Evolutionary conservation across 371 early-diverging fungal species (phyloP).

Genomic region (Saksenaea vasiformis): DNA sequence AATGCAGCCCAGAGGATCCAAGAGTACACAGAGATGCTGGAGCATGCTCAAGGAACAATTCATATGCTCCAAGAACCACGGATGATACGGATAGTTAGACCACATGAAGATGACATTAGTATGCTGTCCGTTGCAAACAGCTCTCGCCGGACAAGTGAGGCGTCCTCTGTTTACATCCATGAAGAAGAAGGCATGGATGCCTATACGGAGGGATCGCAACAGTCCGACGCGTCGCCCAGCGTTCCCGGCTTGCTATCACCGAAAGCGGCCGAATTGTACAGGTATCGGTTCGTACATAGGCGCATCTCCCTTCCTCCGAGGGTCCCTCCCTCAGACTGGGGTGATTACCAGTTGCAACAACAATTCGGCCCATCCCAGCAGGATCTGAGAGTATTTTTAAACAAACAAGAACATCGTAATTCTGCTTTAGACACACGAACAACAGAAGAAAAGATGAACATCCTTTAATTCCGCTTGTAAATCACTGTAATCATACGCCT

Average conservation of each 20-base stretch:
- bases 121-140: neutral
- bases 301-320: neutral
- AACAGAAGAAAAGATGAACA: neutral
- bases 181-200: conserved; percentile 13
- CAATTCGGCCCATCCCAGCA: neutral
- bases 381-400: neutral
- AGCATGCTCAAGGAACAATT: conserved; percentile 44
- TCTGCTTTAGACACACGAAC: neutral
- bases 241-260: neutral
- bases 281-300: neutral
- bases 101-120: neutral
- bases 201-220: neutral
- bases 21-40: conserved; percentile 45
- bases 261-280: neutral
- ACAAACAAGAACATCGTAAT: neutral
- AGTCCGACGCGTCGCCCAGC: neutral
- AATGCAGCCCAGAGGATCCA: conserved; percentile 35
- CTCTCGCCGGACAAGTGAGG: conserved; percentile 24
- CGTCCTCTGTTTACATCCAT: conserved; percentile 17
- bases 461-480: too few species aligned
- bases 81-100: neutral
- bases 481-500: too few species aligned
- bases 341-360: neutral
- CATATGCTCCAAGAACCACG: conserved; percentile 22
- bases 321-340: neutral